Evolutionary conservation across 2,329 filamentous ascomycete species (phyloP), one percentile per base, ranked within the genome.

Genomic region (Scytalidium sp.): DNA sequence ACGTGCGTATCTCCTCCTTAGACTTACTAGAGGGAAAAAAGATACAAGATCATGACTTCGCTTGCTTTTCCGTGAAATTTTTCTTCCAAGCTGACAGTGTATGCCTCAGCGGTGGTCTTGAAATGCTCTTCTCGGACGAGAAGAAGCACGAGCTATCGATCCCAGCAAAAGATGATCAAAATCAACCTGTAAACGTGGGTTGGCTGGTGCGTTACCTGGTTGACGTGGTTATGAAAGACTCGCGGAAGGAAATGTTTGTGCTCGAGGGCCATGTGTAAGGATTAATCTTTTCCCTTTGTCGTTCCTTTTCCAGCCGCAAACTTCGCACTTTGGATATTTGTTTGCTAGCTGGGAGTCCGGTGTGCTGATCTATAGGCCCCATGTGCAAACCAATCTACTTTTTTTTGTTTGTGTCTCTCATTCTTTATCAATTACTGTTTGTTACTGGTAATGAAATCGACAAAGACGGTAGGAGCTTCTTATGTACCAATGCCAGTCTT

Each of bases 81-180:
- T 15, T 43, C 19, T 19, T 36, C 7, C 29, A 45, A 32, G 45
- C 41, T 47, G 22, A 49, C 43, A 23, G 36, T 41, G 25, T 46
- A 51, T 46, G 49, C 50, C 43, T n/a, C 60, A 92, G 94, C 56
- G 94, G 94, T 54, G 94, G 94, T 19, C 81, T 99, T 17, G 94
- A 99, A 72, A 87, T 96, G 74, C 85, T 99, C 57, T 99, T 99
- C 72, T 83, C 85, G 25, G 87, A 96, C 66, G 76, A 90, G 70
- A 82, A 86, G 49, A 87, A 84, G 59, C 88, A 93, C 66, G 72
- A 76, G 19, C 67, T 99, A 42, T 71, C 76, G 3, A 69, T 97
- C 40, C 90, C 93, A 19, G 70, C 79, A 23, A 76, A 65, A 49
- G 79, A 85, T 62, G 71, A 77, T 47, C 71, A 81, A 52, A 84